Conservation (phyloP, 2,329 filamentous ascomycete species). For the Ascochyta rabiei region DNA sequence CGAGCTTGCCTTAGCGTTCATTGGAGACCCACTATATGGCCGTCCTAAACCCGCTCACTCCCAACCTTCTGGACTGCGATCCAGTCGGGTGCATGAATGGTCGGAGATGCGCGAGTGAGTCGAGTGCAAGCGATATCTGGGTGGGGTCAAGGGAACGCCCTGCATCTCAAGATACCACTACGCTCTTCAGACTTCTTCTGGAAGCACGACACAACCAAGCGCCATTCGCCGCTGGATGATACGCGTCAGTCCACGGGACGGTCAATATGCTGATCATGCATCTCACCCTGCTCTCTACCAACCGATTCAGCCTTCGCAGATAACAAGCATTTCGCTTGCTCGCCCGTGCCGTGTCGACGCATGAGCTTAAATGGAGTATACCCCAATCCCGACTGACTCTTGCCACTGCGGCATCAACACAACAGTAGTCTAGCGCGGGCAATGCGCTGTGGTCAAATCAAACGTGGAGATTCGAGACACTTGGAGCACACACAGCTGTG, state of each 20-base stretch:
- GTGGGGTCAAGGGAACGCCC: conserved; percentile 1
- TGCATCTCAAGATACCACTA: background rate
- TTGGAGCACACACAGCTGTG: conserved; percentile 2
- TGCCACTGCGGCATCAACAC: conserved; percentile 3
- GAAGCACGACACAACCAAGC: background rate
- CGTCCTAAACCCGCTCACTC: conserved; percentile 1
- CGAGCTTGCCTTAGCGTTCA: background rate
- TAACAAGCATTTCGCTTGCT: conserved; percentile 14
- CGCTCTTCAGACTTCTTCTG: background rate
- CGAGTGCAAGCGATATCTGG: no score
- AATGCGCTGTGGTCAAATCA: background rate
- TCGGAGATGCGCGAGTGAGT: background rate
- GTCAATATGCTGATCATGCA: no score
- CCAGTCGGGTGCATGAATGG: conserved; percentile 6
- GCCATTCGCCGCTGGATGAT: background rate
- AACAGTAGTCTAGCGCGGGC: background rate
- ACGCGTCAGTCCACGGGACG: background rate
- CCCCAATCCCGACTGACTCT: background rate
- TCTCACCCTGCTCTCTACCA: background rate
- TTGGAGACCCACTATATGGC: background rate
- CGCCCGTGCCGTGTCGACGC: conserved; percentile 10
- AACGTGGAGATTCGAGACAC: conserved; percentile 2
- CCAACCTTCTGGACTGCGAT: conserved; percentile 5
- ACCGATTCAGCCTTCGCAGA: background rate
- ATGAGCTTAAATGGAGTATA: conserved; percentile 4